These are phyloP conservation scores for Podospora pseudoanserina DNA, from an alignment of 495 filamentous ascomycete species.

Conservation along the genomic window DNA sequence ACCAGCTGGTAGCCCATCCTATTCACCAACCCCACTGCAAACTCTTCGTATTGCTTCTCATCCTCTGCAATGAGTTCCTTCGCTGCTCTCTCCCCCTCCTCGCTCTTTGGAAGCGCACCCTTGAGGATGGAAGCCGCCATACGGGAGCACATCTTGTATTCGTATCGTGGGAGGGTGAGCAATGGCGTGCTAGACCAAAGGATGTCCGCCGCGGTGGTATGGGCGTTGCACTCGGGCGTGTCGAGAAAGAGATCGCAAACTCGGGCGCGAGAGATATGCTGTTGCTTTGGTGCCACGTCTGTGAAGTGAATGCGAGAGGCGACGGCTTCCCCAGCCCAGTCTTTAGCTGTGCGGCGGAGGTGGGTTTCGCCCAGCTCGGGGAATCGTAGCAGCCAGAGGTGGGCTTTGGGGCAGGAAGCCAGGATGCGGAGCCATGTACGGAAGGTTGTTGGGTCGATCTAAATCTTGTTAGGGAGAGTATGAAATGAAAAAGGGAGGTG, in stretches of 20 bases:
- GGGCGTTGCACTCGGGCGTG: constrained; percentile 96
- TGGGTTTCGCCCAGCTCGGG: constrained; percentile 89
- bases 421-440: constrained; percentile 95
- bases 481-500: not conserved
- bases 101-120: constrained; percentile 73
- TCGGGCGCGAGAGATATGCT: constrained; percentile 88
- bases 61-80: constrained; percentile 73
- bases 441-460: constrained; percentile 98
- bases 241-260: constrained; percentile 94
- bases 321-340: constrained; percentile 82
- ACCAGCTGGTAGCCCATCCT: constrained; percentile 56
- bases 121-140: constrained; percentile 94
- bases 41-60: constrained; percentile 76
- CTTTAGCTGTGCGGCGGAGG: constrained; percentile 69
- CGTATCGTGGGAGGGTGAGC: constrained; percentile 87
- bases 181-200: constrained; percentile 94
- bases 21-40: constrained; percentile 68
- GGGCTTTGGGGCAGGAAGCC: constrained; percentile 75
- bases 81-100: constrained; percentile 63
- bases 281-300: constrained; percentile 91
- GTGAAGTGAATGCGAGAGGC: constrained; percentile 94
- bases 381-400: constrained; percentile 95
- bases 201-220: constrained; percentile 95
- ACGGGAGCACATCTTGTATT: constrained; percentile 98
- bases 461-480: not conserved